These are phyloP conservation scores for Lagenaria siceraria DNA, from an alignment of 306 rosid genomes.

Conservation along the genomic window DNA sequence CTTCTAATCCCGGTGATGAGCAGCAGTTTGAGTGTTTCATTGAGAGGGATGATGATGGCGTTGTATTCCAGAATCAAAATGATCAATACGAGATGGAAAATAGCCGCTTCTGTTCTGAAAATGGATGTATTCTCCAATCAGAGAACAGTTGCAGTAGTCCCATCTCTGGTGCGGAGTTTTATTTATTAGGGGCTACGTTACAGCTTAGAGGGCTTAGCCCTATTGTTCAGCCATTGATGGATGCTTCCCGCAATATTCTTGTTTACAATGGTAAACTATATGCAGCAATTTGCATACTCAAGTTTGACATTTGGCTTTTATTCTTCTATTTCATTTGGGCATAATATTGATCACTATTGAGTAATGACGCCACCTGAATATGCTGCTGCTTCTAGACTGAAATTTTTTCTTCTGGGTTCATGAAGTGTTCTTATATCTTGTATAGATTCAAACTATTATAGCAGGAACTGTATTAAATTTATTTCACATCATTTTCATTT, in stretches of 20 bases:
- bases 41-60: slow-evolving; percentile 19
- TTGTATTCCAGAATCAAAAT: background rate
- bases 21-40: slow-evolving; percentile 21
- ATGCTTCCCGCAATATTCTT: slow-evolving; percentile 47
- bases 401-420: background rate
- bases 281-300: background rate
- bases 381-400: background rate
- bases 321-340: background rate
- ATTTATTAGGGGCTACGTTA: slow-evolving; percentile 64
- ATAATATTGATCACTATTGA: background rate
- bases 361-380: background rate
- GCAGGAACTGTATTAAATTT: background rate
- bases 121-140: background rate
- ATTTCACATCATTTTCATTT: slow-evolving; percentile 1
- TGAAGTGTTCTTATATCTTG: background rate
- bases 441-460: background rate
- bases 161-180: slow-evolving; percentile 25
- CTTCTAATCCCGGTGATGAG: slow-evolving; percentile 2
- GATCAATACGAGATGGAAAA: background rate
- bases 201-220: slow-evolving; percentile 66
- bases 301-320: background rate
- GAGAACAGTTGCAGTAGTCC: background rate
- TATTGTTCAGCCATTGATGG: slow-evolving; percentile 63
- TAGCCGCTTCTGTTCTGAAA: background rate
- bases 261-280: slow-evolving; percentile 50